Evolutionary conservation across 2,329 filamentous ascomycete genomes (phyloP).

Genomic region (Coniochaeta ligniaria): DNA sequence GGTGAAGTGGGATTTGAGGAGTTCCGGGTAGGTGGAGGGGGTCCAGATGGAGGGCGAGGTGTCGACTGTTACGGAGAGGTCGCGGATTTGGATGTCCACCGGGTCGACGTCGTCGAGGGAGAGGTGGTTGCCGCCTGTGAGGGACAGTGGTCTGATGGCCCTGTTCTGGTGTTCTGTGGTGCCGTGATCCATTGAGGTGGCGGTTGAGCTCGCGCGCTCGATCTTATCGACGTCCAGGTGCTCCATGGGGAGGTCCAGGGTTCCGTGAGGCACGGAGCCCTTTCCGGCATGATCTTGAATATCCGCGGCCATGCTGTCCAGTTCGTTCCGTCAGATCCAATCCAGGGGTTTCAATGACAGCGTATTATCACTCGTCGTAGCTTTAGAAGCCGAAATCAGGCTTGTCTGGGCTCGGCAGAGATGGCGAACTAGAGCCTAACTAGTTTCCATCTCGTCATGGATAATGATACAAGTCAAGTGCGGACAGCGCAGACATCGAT

Average conservation of each 20-base stretch:
- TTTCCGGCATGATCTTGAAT: background rate
- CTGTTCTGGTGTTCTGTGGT: slow-evolving; percentile 6
- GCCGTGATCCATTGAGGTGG: slow-evolving; percentile 18
- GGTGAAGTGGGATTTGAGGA: slow-evolving; percentile 27
- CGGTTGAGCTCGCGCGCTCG: slow-evolving; percentile 24
- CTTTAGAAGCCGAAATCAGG: no score
- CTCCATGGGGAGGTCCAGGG: background rate
- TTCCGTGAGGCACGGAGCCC: background rate
- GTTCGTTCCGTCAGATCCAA: background rate
- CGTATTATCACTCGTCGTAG: background rate
- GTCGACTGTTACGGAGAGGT: slow-evolving; percentile 49
- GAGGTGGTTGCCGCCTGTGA: slow-evolving; percentile 24
- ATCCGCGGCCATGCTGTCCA: background rate
- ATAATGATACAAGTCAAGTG: no score
- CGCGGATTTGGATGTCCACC: slow-evolving; percentile 45
- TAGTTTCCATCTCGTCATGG: no score
- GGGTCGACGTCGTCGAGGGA: slow-evolving; percentile 44
- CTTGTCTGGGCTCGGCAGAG: no score
- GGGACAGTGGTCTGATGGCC: slow-evolving; percentile 12
- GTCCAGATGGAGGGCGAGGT: slow-evolving; percentile 47
- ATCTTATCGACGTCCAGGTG: slow-evolving; percentile 21
- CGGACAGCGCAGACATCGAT: no score
- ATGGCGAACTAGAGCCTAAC: no score
- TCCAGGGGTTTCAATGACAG: background rate
- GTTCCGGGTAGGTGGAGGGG: slow-evolving; percentile 35